A percentile compares a stretch with the other conserved stretches of the same genome.
phyloP scores from a whole-genome alignment of 2,329 filamentous ascomycete species.

The Cordyceps javanica region DNA sequence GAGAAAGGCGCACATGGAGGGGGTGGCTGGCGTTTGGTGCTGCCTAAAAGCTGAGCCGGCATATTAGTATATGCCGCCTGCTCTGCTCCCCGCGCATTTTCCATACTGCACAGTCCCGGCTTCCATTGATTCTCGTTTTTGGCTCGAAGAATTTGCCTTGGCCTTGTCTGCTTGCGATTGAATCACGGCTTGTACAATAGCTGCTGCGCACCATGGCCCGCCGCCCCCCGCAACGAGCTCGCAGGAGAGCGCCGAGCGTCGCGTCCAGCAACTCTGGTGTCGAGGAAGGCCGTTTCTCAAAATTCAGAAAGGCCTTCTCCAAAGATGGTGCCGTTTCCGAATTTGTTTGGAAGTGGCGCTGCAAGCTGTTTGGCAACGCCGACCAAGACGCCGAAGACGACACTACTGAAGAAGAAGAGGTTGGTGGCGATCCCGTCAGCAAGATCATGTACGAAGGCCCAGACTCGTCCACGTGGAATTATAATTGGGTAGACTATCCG shows the following conservation, averaged over 20 bases:
- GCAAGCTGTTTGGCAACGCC: slow-evolving; percentile 22
- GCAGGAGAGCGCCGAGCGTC: not conserved
- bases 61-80: not conserved
- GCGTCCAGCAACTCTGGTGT: not conserved
- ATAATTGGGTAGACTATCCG: slow-evolving; percentile 35
- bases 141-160: not conserved
- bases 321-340: slow-evolving; percentile 19
- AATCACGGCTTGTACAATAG: not conserved
- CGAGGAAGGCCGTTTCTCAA: not conserved
- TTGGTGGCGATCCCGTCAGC: slow-evolving; percentile 25
- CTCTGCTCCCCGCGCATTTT: not conserved
- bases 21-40: not conserved
- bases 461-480: slow-evolving; percentile 18
- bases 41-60: not conserved
- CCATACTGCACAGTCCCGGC: not conserved
- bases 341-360: slow-evolving; percentile 26
- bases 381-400: slow-evolving; percentile 16
- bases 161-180: not conserved
- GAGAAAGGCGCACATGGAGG: not conserved
- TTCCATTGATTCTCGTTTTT: not conserved
- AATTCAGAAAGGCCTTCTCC: not conserved
- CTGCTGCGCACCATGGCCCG: not conserved
- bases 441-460: slow-evolving; percentile 36
- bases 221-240: not conserved
- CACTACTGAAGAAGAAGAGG: slow-evolving; percentile 13